phyloP scores from a whole-genome alignment of 768 basidiomycete species.

The Tremella yokohamensis region DNA sequence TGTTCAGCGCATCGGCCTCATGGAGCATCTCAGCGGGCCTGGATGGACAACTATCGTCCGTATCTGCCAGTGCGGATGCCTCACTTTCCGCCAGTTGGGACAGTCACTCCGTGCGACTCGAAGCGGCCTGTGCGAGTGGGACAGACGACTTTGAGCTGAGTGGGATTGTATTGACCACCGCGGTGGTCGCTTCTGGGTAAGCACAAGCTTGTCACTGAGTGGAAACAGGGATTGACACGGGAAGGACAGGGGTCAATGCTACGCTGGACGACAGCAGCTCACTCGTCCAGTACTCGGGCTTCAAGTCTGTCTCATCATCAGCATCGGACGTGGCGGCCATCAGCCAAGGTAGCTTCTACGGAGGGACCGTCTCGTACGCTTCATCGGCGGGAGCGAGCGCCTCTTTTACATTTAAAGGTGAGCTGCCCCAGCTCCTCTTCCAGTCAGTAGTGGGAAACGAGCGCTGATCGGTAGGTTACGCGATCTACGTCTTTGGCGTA shows the following conservation, averaged over 20 bases:
- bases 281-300: constrained; percentile 30
- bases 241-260: constrained; percentile 14
- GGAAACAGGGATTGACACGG: background rate
- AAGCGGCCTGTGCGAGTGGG: constrained; percentile 9
- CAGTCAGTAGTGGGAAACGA: too few species aligned
- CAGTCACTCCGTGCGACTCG: constrained; percentile 23
- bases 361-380: constrained; percentile 39
- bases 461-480: constrained; percentile 22
- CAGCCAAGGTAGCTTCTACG: constrained; percentile 23
- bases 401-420: constrained; percentile 22
- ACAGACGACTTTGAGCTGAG: constrained; percentile 11
- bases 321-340: constrained; percentile 20
- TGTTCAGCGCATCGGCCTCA: constrained; percentile 4
- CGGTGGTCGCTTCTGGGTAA: constrained; percentile 9
- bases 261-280: constrained; percentile 37
- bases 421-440: background rate
- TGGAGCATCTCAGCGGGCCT: constrained; percentile 16
- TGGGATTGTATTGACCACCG: constrained; percentile 7
- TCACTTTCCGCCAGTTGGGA: constrained; percentile 11
- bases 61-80: constrained; percentile 3
- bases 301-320: constrained; percentile 17
- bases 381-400: constrained; percentile 22
- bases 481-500: constrained; percentile 36
- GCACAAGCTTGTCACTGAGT: constrained; percentile 3
- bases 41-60: constrained; percentile 20